Evolutionary conservation across 2,329 filamentous ascomycete genomes (phyloP), one percentile per base, ranked within the genome.

Genomic region (Neurospora crassa): DNA sequence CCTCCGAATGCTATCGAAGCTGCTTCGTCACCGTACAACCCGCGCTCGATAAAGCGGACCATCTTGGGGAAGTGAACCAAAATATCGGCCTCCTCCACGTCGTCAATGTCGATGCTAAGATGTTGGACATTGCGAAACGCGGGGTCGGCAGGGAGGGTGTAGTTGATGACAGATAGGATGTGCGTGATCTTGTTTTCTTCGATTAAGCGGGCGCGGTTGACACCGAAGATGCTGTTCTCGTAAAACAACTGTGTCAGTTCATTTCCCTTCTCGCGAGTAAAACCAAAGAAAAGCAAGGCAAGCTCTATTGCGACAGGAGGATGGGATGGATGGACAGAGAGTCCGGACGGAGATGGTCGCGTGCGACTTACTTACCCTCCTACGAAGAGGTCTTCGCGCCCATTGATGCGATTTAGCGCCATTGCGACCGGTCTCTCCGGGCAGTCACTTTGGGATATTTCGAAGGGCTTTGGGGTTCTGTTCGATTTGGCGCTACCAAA

Each of bases 61-160:
- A 91, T 91, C 69, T 84, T 84, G 7, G 94, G 89, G 73, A 98
- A 91, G 80, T 96, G 90, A 73, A 92, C 87, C 20, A 98, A 83
- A 69, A 98, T 82, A 80, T 99, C 93, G 76, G 94, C 91, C 78
- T 97, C 93, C 24, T 95, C 92, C 69, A 94, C 88, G 83, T 99
- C 96, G 80, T 98, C 92, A 63, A 97, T 89, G 75, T 96, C 91
- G 74, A 98, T 91, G 73, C 89, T 86, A 76, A 93, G 85, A 79
- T 96, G 93, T 74, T 90, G 83, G 79, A 90, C 93, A 59, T 86
- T 84, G 74, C 72, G 69, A 6, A 72, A 76, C 37, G 71, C 71
- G 40, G 73, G 72, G 40, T 87, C 84, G 77, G 84, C 85, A 74
- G 81, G 83, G 45, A 86, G 81, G 3, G 79, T 79, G 74, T 79